These are phyloP conservation scores for Vinca minor DNA, from an alignment of 257 asterid genomes.

Conservation along the genomic window DNA sequence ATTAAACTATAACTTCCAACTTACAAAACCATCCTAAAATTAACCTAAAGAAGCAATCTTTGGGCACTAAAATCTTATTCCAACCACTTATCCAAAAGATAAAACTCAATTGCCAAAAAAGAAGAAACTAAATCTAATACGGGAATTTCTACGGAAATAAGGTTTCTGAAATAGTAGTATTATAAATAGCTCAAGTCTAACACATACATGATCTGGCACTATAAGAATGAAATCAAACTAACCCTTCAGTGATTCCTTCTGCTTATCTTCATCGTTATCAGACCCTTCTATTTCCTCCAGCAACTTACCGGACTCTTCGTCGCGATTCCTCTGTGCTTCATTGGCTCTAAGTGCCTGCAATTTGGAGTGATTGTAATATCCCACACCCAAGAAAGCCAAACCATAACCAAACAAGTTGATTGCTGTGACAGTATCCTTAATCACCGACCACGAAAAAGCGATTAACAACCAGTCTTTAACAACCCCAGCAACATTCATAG, in stretches of 20 bases:
- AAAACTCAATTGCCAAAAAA: neutral
- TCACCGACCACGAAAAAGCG: slow-evolving; percentile 26
- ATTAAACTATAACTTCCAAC: neutral
- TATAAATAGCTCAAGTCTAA: too few species aligned
- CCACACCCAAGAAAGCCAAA: slow-evolving; percentile 21
- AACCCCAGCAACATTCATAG: slow-evolving; percentile 31
- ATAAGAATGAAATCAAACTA: neutral
- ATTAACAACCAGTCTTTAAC: slow-evolving; percentile 27
- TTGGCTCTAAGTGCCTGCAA: slow-evolving; percentile 14
- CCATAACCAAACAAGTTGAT: slow-evolving; percentile 21
- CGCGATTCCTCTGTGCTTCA: slow-evolving; percentile 8
- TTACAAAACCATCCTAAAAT: neutral
- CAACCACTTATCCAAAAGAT: neutral
- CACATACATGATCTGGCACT: neutral
- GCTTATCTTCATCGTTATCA: neutral
- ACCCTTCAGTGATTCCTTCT: neutral
- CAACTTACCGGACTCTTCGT: slow-evolving; percentile 10
- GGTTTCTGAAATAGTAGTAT: neutral
- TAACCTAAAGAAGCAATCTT: neutral
- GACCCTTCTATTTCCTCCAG: slow-evolving; percentile 9
- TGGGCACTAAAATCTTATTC: neutral
- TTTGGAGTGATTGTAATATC: slow-evolving; percentile 16
- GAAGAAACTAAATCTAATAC: neutral
- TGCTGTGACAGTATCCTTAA: slow-evolving; percentile 25
- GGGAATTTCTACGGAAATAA: neutral